A percentile compares a stretch with the other conserved stretches of the same genome.
phyloP scores from a whole-genome alignment of 805 yeast species.

The Monosporozyma servazzii region DNA sequence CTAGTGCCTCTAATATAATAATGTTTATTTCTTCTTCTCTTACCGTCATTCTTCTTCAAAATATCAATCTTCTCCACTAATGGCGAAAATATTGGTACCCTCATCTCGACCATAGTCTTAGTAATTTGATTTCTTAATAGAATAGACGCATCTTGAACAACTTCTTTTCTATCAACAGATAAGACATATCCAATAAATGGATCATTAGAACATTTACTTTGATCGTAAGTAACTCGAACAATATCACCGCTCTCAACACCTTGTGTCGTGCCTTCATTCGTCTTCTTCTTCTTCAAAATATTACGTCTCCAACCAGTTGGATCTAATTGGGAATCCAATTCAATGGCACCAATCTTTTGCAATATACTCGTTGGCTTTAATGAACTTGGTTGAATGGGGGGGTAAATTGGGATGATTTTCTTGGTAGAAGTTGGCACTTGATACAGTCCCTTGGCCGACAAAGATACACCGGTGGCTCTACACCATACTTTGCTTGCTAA shows the following conservation, averaged over 20 bases:
- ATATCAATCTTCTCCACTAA: constrained; percentile 67
- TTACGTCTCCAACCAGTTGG: constrained; percentile 59
- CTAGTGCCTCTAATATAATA: constrained; percentile 79
- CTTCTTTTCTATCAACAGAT: constrained; percentile 61
- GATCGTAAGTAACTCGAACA: constrained; percentile 61
- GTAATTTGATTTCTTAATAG: constrained; percentile 73
- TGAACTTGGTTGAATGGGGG: constrained; percentile 15
- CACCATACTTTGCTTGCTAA: background rate
- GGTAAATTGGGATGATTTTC: constrained; percentile 26
- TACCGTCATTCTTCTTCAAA: constrained; percentile 54
- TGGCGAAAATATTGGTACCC: constrained; percentile 77
- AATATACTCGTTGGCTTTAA: constrained; percentile 1
- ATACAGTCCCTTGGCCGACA: constrained; percentile 5
- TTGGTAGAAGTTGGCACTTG: constrained; percentile 14
- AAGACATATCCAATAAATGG: constrained; percentile 71
- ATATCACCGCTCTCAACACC: constrained; percentile 73
- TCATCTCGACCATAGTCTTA: constrained; percentile 76
- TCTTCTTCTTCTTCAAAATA: constrained; percentile 38
- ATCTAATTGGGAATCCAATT: constrained; percentile 54
- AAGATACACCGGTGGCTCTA: background rate
- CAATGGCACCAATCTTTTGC: constrained; percentile 22
- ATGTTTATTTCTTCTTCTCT: constrained; percentile 70
- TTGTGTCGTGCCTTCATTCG: constrained; percentile 22
- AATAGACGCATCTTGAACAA: constrained; percentile 55
- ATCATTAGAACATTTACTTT: constrained; percentile 44